Percentiles rank a stretch among this genome's conserved stretches.
Conservation (phyloP, 2,329 filamentous ascomycete genomes). For the Trichoderma breve region DNA sequence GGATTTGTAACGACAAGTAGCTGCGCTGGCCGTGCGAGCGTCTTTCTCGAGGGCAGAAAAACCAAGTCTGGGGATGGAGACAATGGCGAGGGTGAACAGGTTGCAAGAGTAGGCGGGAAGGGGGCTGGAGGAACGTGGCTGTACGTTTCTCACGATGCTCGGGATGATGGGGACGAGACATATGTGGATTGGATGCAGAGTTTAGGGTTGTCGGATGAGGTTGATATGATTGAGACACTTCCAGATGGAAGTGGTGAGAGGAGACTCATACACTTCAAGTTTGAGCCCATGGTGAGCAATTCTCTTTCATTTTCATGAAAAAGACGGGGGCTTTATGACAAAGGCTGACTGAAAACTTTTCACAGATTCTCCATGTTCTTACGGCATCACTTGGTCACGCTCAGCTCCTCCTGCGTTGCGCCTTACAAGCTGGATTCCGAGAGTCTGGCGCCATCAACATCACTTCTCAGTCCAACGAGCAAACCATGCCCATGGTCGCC, state of each 20-base stretch:
- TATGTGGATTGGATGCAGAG: constrained; percentile 33
- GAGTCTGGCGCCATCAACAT: constrained; percentile 83
- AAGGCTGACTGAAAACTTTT: not conserved
- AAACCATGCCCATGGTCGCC: constrained; percentile 69
- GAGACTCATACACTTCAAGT: constrained; percentile 78
- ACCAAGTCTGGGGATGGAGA: constrained; percentile 16
- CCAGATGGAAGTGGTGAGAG: constrained; percentile 21
- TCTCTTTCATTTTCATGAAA: not conserved
- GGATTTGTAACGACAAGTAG: constrained; percentile 90
- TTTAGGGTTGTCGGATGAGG: constrained; percentile 28
- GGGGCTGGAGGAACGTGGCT: constrained; percentile 82
- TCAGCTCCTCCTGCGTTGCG: constrained; percentile 71
- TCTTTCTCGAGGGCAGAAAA: constrained; percentile 79
- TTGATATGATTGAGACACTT: not conserved
- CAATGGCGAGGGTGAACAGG: constrained; percentile 28
- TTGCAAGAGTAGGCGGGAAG: constrained; percentile 74
- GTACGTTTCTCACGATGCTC: constrained; percentile 79
- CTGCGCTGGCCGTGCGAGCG: constrained; percentile 81
- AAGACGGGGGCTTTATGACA: not conserved
- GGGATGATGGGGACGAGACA: not conserved
- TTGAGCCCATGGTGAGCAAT: constrained; percentile 84
- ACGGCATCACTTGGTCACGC: constrained; percentile 73
- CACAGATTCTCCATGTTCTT: constrained; percentile 85
- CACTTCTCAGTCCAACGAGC: constrained; percentile 34
- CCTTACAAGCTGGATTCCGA: constrained; percentile 78